Conservation (phyloP, 345 rosid species). For the Eucalyptus polyanthemos region DNA sequence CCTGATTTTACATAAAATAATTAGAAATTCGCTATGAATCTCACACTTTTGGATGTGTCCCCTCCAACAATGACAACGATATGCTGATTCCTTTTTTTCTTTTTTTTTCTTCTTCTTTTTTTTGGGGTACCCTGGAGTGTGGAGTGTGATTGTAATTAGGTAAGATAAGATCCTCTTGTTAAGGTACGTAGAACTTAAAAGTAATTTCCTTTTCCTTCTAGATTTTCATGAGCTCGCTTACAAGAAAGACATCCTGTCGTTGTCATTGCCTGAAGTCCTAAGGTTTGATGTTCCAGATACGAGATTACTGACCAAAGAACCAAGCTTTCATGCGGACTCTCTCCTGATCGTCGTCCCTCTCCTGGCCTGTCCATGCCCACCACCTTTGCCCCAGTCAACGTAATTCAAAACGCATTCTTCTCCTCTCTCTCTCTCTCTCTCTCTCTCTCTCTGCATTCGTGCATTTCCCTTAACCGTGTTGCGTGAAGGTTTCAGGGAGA, state of each 20-base stretch:
- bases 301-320: background rate
- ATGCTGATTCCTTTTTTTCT: no score
- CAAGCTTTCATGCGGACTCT: background rate
- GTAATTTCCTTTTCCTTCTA: background rate
- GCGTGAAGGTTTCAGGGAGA: background rate
- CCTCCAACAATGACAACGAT: no score
- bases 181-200: background rate
- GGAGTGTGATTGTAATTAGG: background rate
- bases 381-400: background rate
- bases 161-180: background rate
- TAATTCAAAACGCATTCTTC: background rate
- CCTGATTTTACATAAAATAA: no score
- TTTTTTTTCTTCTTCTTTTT: no score
- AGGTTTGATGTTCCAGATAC: background rate
- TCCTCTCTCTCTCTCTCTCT: background rate
- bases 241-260: background rate
- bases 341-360: background rate
- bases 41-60: no score
- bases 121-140: background rate
- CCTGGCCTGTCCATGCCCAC: background rate
- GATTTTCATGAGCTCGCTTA: background rate
- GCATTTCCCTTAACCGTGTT: background rate
- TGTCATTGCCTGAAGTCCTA: background rate
- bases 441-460: background rate
- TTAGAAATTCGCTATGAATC: no score